Base-by-base conservation (phyloP, 2,329 filamentous ascomycete genomes). In the Aphanoascus verrucosus region DNA sequence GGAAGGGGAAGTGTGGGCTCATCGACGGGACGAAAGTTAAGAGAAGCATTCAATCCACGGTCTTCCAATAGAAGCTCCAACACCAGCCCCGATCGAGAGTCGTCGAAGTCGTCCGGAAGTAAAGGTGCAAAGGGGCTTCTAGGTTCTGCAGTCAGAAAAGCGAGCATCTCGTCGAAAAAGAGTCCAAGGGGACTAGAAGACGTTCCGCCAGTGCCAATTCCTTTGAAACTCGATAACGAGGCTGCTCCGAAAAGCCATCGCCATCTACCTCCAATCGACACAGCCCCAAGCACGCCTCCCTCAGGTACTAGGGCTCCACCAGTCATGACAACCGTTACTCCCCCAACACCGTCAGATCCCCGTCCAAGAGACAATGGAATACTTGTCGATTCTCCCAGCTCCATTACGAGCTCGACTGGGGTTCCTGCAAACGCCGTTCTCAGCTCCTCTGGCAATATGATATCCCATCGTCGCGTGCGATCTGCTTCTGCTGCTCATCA, bases 11-110 rank as follows among this genome's bases (percentile, higher is more conserved):
- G 23, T n/a, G 20, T 42, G 19, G 43, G 52, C 23, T 56, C 56
- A n/a, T 90, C 88, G 8, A 85, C 86, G 9, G 81, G 79, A 49
- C 80, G 82, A 63, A 86, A 83, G 63, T 73, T 91, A 57, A 85
- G 80, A 66, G 82, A 84, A 63, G 85, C 84, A 11, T 88, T 93
- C 62, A 79, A 72, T 55, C 68, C 66, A 7, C 64, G 63, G 9
- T 64, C 65, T 35, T 72, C 76, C 43, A 82, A 78, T 62, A 81
- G 76, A 63, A 75, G 70, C 55, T 65, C 72, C 23, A 74, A 70
- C 57, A 69, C 71, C 55, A 77, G 73, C 59, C 73, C 72, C 32
- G 75, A 77, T 55, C 64, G 68, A 15, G 69, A 73, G 34, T 68
- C 69, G 38, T 58, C 63, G 9, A 74, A 71, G 53, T 71, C 73